These are phyloP conservation scores for Puccinia triticina DNA, from an alignment of 1,284 basidiomycete species.

Conservation along the genomic window DNA sequence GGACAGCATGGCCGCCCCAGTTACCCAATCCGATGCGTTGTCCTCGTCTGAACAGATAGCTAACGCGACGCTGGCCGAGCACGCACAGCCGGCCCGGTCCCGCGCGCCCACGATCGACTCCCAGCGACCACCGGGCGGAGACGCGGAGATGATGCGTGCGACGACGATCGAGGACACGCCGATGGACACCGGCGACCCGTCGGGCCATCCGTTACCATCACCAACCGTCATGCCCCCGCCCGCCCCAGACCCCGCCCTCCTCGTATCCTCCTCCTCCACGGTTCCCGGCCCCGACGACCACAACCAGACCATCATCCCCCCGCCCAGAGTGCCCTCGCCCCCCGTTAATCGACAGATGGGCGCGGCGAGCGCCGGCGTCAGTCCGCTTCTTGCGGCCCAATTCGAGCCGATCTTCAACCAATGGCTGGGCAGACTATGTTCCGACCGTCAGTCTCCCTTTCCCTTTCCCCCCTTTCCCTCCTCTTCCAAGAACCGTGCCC, in stretches of 20 bases:
- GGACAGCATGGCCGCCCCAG: slow-evolving; percentile 1
- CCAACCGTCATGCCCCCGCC: not conserved
- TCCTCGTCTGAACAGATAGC: not conserved
- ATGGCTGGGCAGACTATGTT: slow-evolving; percentile 85
- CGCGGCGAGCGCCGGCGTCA: slow-evolving; percentile 58
- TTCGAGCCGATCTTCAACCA: slow-evolving; percentile 90
- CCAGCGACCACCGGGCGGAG: not conserved
- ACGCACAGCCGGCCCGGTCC: not conserved
- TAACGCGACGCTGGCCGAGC: not conserved
- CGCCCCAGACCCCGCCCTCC: not conserved
- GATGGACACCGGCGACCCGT: not conserved
- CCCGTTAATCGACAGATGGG: slow-evolving; percentile 53
- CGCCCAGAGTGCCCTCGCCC: slow-evolving; percentile 28
- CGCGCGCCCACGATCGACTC: not conserved
- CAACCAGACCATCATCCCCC: not conserved
- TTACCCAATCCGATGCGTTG: not conserved
- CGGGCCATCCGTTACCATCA: not conserved
- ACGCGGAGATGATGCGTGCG: not conserved
- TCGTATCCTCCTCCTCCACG: slow-evolving; percentile 1
- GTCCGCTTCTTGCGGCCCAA: slow-evolving; percentile 72
- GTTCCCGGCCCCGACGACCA: not conserved
- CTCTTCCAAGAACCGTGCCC: too few relatives aligned
- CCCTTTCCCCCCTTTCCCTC: too few relatives aligned
- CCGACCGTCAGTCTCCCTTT: slow-evolving; percentile 73
- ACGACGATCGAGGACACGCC: not conserved